Evolutionary conservation across 352 stramenopile species (phyloP).

Genomic region (Pythium scleroteichum): DNA sequence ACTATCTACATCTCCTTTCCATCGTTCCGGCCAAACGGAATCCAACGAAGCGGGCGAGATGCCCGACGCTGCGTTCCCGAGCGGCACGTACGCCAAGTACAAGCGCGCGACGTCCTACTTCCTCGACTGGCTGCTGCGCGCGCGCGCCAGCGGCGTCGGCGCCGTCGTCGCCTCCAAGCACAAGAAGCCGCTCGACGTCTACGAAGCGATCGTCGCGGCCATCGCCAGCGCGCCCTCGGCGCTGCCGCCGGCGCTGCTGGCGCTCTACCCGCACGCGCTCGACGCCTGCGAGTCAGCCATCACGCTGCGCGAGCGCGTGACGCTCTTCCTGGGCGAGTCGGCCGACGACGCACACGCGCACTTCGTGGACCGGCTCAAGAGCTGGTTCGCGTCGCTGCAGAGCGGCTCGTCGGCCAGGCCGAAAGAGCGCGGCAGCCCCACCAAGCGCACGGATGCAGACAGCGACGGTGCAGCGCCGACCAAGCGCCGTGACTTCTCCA

Average conservation of each 20-base stretch:
- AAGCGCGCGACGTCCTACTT: constrained; percentile 2
- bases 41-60: no score
- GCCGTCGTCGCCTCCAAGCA: background rate
- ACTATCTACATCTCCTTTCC: no score
- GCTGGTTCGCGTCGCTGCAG: constrained; percentile 4
- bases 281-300: constrained; percentile 14
- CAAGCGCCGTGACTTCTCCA: background rate
- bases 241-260: constrained; percentile 12
- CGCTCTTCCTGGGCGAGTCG: constrained; percentile 3
- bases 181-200: constrained; percentile 1
- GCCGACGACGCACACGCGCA: constrained; percentile 6
- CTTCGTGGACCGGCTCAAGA: constrained; percentile 5
- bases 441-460: background rate
- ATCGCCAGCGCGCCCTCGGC: constrained; percentile 2
- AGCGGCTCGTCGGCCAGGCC: background rate
- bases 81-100: constrained; percentile 4
- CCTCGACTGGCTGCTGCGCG: constrained; percentile 8
- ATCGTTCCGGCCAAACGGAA: no score
- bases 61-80: background rate
- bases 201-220: constrained; percentile 5
- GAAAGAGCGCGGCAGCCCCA: background rate
- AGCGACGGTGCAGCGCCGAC: background rate
- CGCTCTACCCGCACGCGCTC: background rate
- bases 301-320: constrained; percentile 10
- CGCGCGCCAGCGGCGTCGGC: background rate